Base-by-base conservation (phyloP, 805 yeast genomes). In the Jamesozyma gamospora region DNA sequence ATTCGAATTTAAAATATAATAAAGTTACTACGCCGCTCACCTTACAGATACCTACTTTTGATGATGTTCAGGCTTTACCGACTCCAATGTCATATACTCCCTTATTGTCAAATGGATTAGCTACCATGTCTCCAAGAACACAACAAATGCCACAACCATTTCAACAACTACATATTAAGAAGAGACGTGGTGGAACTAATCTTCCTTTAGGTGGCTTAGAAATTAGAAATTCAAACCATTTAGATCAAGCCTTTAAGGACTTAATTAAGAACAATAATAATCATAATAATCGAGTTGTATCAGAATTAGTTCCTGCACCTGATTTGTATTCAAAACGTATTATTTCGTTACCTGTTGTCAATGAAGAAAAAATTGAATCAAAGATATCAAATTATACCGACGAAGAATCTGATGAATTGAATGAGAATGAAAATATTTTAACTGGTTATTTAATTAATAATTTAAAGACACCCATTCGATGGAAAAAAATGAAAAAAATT, bases 401-500 rank as follows among this genome's bases (percentile, higher is more conserved):
- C 24, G n/a, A 32, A n/a, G 13, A 10, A 6, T 12, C 18, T n/a
- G 30, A 14, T 21, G 32, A 28, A 33, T 30, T 7, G 25, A 16
- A 21, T 8, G 24, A 42, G 5, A 47, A 39, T 11, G 48, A 45
- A 8, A 32, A 32, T n/a, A 37, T 41, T 11, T 35, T 56, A 13
- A 40, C 43, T 6, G 60, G 58, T 2, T 58, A 39, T 36, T 24
- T 41, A 13, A 17, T 54, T 9, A 35, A 41, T 13, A 36, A 49
- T 34, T 24, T 49, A 10, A 42, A 51, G 8, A 34, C 40, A 6
- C 39, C 46, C 1, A 18, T 50, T 18, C 36, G 42, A 18, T 69
- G 73, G 72, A 50, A 49, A 19, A 62, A 62, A 39, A 38, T 61
- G 0, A 60, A 56, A 34, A 65, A 70, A 32, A 64, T 82, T 4